Evolutionary conservation across 805 yeast genomes (phyloP).

Genomic region (Barnettozyma sucrosica): DNA sequence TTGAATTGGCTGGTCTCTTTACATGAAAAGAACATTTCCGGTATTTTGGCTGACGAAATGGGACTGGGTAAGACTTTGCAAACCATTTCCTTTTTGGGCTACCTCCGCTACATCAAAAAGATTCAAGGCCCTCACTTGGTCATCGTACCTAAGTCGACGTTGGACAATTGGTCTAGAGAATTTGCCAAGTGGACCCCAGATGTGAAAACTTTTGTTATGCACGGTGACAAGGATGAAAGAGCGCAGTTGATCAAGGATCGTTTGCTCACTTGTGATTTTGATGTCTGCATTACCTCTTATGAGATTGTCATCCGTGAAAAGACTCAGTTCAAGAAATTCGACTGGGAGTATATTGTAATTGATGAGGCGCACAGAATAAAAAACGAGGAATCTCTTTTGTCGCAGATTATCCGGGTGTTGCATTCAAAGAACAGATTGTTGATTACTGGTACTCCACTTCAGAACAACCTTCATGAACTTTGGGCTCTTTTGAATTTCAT

Average conservation of each 20-base stretch:
- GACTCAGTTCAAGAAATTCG: conserved; percentile 55
- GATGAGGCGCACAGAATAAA: conserved; percentile 84
- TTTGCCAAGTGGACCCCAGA: conserved; percentile 78
- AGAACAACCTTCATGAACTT: conserved; percentile 71
- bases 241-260: conserved; percentile 43
- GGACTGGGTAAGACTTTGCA: conserved; percentile 80
- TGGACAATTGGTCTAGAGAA: conserved; percentile 78
- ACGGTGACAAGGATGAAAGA: conserved; percentile 71
- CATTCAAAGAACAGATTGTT: conserved; percentile 63
- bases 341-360: conserved; percentile 71
- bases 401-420: conserved; percentile 70
- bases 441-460: conserved; percentile 80
- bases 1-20: conserved; percentile 71
- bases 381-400: conserved; percentile 53
- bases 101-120: conserved; percentile 54
- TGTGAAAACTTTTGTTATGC: conserved; percentile 60
- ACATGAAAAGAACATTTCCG: conserved; percentile 62
- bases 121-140: conserved; percentile 70
- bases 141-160: conserved; percentile 73
- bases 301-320: conserved; percentile 77
- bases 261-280: conserved; percentile 58
- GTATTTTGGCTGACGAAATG: conserved; percentile 83
- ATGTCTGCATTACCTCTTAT: conserved; percentile 56
- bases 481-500: conserved; percentile 78
- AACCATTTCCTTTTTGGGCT: conserved; percentile 66